phyloP scores from a whole-genome alignment of 495 filamentous ascomycete genomes.

The Acidiella bohemica region DNA sequence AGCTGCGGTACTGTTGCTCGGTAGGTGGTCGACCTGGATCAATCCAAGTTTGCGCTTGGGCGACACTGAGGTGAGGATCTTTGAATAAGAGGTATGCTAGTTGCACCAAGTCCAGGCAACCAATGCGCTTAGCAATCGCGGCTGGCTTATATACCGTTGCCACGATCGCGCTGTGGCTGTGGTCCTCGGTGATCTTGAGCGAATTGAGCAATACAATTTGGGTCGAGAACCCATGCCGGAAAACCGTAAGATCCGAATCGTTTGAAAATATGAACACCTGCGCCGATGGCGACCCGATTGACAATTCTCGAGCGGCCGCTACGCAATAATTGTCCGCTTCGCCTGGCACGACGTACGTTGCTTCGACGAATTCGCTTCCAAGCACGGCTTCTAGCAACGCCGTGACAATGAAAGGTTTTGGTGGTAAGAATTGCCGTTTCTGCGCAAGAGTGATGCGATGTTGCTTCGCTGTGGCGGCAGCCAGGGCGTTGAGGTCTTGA shows the following conservation, averaged over 20 bases:
- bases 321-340: conserved; percentile 16
- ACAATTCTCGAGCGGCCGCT: conserved; percentile 2
- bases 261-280: conserved; percentile 7
- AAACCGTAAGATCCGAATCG: conserved; percentile 16
- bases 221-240: not conserved
- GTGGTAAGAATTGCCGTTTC: not conserved
- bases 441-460: not conserved
- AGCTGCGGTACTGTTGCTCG: not conserved
- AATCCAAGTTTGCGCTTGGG: not conserved
- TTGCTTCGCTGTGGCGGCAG: not conserved
- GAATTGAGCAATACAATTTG: conserved; percentile 4
- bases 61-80: not conserved
- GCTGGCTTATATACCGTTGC: conserved; percentile 1
- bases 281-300: no score
- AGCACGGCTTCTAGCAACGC: conserved; percentile 13
- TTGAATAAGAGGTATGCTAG: conserved; percentile 1
- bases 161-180: not conserved
- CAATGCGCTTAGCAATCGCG: not conserved
- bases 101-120: not conserved
- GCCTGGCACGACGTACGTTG: conserved; percentile 2
- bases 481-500: not conserved
- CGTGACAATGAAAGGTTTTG: conserved; percentile 12
- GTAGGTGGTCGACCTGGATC: not conserved
- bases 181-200: not conserved
- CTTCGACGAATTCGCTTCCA: conserved; percentile 4